Evolutionary conservation across 2,329 filamentous ascomycete genomes (phyloP), one percentile per base, ranked within the genome.

Genomic region (Botrytis squamosa): DNA sequence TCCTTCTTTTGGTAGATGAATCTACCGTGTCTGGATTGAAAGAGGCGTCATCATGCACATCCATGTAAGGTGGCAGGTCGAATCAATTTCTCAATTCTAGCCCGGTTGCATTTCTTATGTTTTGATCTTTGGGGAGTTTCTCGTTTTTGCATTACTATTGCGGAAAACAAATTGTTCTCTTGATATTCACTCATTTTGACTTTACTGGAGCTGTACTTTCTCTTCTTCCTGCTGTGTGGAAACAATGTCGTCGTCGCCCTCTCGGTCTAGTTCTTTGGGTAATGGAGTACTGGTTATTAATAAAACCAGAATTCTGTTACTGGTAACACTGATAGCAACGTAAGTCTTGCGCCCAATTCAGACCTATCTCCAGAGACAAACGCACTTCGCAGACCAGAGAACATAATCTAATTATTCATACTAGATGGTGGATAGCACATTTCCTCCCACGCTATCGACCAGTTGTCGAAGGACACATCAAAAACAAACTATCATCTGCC

Each of bases 341-440:
- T 80, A 69, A 75, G 79, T 78, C 49, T 69, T 57, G 46, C 29
- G 25, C n/a, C 38, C 49, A 42, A 25, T 40, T 29, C 5, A 57
- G 36, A 18, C 49, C 4, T 22, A 8, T n/a, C 22, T 40, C 36
- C 29, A 29, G 6, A 29, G 18, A 1, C 38, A 70, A 33, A 36
- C 12, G 22, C 16, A 1, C 49, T 25, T 10, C n/a, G 18, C 33
- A 70, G 33, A n/a, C 9, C 38, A n/a, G 10, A 36, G 29, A 44
- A n/a, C 36, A 57, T 42, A 57, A 2, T 52, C 55, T 59, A 70
- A 38, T 74, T n/a, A 14, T 25, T 52, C 49, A 44, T 40, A 0
- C 14, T 68, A 87, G 86, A 73, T 88, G 86, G 86, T 84, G 83
- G 78, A 77, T 86, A 66, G 85, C 85, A 9, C 80, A 82, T 55